phyloP scores from a whole-genome alignment of 176 grass and related monocot genomes.

The Metroxylon sagu region DNA sequence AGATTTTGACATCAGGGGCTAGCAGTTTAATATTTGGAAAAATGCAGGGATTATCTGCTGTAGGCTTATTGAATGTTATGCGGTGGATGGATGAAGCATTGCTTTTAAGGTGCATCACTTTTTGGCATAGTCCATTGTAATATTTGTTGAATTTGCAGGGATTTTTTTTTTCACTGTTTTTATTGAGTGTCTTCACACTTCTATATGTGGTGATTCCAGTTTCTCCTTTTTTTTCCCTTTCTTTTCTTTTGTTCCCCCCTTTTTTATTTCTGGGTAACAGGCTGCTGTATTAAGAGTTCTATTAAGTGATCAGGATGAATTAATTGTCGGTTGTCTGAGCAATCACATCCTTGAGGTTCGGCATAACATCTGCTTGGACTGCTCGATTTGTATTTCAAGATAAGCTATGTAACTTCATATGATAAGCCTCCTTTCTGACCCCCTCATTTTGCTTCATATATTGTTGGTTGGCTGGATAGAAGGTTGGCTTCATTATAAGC shows the following conservation, averaged over 20 bases:
- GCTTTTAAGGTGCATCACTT: constrained; percentile 16
- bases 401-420: constrained; percentile 30
- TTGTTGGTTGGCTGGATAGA: constrained; percentile 5
- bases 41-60: constrained; percentile 21
- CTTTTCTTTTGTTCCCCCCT: not conserved
- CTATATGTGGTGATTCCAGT: constrained; percentile 16
- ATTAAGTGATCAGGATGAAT: constrained; percentile 24
- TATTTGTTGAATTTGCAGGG: not conserved
- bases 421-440: constrained; percentile 4
- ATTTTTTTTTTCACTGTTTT: not conserved
- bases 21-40: constrained; percentile 2
- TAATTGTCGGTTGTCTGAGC: constrained; percentile 23
- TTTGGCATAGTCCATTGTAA: not conserved
- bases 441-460: constrained; percentile 4
- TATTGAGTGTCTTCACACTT: constrained; percentile 21
- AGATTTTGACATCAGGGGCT: not conserved
- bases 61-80: constrained; percentile 14
- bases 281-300: constrained; percentile 31
- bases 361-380: constrained; percentile 7
- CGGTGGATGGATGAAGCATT: constrained; percentile 9
- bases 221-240: not conserved
- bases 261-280: not conserved
- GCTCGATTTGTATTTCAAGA: constrained; percentile 32
- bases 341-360: constrained; percentile 17
- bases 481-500: constrained; percentile 6